Conservation (phyloP, 768 basidiomycete species). For the Dentipellis fragilis region DNA sequence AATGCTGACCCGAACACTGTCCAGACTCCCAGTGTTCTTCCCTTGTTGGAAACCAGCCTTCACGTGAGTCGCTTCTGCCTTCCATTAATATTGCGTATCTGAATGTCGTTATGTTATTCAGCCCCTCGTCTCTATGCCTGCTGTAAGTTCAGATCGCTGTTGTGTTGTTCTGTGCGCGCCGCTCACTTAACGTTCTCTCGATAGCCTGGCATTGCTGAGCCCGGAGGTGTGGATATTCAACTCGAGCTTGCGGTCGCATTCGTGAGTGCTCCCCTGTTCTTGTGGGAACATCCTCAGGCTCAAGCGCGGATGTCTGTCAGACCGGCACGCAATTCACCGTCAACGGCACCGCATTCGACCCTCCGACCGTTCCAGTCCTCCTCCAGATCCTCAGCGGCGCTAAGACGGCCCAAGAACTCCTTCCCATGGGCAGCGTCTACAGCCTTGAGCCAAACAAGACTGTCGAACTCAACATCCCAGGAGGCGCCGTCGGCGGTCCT, state of each 20-base stretch:
- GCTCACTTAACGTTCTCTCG: background rate
- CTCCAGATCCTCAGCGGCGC: constrained; percentile 52
- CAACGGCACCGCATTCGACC: constrained; percentile 25
- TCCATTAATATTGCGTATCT: background rate
- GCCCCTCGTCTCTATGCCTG: constrained; percentile 9
- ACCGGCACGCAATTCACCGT: constrained; percentile 18
- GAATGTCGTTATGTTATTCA: background rate
- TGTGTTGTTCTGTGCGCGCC: too few relatives aligned
- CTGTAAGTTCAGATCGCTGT: too few relatives aligned
- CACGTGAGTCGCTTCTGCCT: background rate
- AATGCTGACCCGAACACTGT: constrained; percentile 25
- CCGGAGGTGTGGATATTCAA: constrained; percentile 17
- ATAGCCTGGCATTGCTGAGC: constrained; percentile 5
- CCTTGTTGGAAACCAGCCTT: background rate
- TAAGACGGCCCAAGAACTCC: constrained; percentile 31
- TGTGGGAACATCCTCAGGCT: background rate
- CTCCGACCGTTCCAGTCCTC: constrained; percentile 41
- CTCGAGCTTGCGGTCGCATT: constrained; percentile 11
- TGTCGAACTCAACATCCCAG: constrained; percentile 40
- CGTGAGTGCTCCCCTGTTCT: constrained; percentile 7
- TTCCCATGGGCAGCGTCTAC: constrained; percentile 40
- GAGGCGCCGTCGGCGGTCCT: constrained; percentile 26
- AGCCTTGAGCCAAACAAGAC: constrained; percentile 34
- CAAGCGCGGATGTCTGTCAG: constrained; percentile 4
- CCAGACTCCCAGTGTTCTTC: background rate